These are phyloP conservation scores for Leptomonas pyrrhocoris DNA, from an alignment of 208 protist genomes.

Conservation along the genomic window DNA sequence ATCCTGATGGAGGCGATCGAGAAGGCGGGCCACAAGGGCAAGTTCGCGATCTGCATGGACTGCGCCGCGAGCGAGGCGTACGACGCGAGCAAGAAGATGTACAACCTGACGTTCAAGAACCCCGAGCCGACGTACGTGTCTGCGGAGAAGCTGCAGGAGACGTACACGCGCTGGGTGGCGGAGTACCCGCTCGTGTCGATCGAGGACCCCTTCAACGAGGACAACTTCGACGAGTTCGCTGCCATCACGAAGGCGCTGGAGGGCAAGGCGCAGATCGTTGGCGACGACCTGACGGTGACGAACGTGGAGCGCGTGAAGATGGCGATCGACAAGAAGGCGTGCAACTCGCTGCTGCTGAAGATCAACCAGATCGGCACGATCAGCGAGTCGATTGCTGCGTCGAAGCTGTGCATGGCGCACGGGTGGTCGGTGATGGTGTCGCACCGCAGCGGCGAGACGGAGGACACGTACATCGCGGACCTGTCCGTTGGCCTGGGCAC, in stretches of 20 bases:
- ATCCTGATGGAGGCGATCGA: constrained; percentile 97
- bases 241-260: constrained; percentile 76
- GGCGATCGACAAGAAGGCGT: constrained; percentile 90
- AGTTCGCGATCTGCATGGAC: constrained; percentile 99
- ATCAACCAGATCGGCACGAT: constrained; percentile 99
- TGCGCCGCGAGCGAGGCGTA: constrained; percentile 99
- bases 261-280: constrained; percentile 95
- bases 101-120: constrained; percentile 98
- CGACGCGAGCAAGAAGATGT: constrained; percentile 89
- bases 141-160: constrained; percentile 80
- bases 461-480: constrained; percentile 99
- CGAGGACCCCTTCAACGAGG: constrained; percentile 99
- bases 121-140: constrained; percentile 73
- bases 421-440: constrained; percentile 91
- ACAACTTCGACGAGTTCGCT: constrained; percentile 96
- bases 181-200: constrained; percentile 98
- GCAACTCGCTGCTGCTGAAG: constrained; percentile 99
- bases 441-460: constrained; percentile 98
- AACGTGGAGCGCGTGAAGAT: constrained; percentile 97
- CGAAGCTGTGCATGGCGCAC: constrained; percentile 79
- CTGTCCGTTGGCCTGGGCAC: constrained; percentile 96
- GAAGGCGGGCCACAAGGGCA: constrained; percentile 92
- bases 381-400: constrained; percentile 97
- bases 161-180: constrained; percentile 89
- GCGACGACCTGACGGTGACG: constrained; percentile 98